Percentiles rank a stretch among this genome's conserved stretches.
phyloP scores from a whole-genome alignment of 345 rosid genomes.

The Gossypium anomalum region DNA sequence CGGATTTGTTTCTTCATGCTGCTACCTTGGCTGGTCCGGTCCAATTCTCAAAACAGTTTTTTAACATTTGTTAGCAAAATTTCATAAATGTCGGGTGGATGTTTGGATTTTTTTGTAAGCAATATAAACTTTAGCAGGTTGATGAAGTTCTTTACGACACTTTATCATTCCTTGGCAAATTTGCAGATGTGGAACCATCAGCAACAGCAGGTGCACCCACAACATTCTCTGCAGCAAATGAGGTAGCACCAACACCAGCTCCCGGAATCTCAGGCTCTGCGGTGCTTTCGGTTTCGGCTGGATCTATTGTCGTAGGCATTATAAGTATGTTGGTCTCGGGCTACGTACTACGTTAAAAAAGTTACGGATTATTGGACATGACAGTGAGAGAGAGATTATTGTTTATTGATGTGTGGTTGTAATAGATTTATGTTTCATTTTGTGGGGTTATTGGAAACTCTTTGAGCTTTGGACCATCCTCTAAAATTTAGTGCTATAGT shows the following conservation, averaged over 20 bases:
- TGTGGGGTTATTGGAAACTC: neutral
- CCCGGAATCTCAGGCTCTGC: slow-evolving; percentile 31
- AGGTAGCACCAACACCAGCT: slow-evolving; percentile 30
- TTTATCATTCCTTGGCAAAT: neutral
- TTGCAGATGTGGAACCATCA: slow-evolving; percentile 27
- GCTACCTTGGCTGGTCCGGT: no score
- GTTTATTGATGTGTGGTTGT: neutral
- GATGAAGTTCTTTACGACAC: neutral
- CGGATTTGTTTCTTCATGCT: no score
- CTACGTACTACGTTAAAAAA: neutral
- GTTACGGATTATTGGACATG: neutral
- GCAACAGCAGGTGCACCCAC: slow-evolving; percentile 19
- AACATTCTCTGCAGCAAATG: neutral
- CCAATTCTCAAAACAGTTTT: no score
- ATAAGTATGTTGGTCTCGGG: slow-evolving; percentile 9
- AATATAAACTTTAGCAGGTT: neutral
- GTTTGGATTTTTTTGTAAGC: neutral
- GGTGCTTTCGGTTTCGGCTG: slow-evolving; percentile 14
- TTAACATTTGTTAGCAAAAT: no score
- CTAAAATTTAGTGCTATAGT: neutral
- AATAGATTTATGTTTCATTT: neutral
- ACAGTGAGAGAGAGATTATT: slow-evolving; percentile 5
- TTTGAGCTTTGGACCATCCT: neutral
- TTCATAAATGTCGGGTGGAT: neutral
- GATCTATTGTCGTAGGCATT: slow-evolving; percentile 22